Conservation (phyloP, 306 rosid genomes). For the Citrullus amarus region DNA sequence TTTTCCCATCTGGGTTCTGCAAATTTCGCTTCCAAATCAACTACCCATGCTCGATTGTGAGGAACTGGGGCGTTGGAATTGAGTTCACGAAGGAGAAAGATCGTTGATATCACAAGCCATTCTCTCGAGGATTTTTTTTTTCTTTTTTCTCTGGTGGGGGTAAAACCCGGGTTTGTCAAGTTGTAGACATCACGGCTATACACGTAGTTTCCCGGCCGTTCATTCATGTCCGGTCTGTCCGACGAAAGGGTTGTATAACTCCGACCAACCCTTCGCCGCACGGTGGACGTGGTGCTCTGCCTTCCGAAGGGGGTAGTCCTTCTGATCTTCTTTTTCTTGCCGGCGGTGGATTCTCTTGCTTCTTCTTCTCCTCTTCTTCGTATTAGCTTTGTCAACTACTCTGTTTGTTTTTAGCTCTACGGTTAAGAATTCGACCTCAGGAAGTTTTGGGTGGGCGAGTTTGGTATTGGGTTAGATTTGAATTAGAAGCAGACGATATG, state of each 20-base stretch:
- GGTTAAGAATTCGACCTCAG: constrained; percentile 8
- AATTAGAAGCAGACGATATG: constrained; percentile 19
- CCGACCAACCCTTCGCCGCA: constrained; percentile 94
- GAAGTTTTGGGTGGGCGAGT: not conserved
- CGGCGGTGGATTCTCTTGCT: constrained; percentile 53
- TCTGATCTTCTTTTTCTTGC: constrained; percentile 98
- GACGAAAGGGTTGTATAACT: constrained; percentile 64
- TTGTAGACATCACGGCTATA: constrained; percentile 99
- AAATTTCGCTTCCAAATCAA: not conserved
- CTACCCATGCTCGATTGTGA: not conserved
- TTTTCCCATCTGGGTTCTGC: not conserved
- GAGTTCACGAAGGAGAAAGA: not conserved
- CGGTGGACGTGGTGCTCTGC: constrained; percentile 99
- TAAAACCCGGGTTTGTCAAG: constrained; percentile 52
- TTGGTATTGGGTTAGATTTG: constrained; percentile 6
- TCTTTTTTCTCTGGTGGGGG: constrained; percentile 27
- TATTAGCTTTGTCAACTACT: not conserved
- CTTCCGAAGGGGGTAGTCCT: constrained; percentile 98
- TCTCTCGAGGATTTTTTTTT: not conserved
- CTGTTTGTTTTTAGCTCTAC: not conserved
- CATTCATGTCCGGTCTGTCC: constrained; percentile 65
- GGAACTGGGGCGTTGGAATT: constrained; percentile 1
- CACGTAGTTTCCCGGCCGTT: constrained; percentile 46
- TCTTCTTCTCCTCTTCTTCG: not conserved
- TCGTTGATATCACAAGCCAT: not conserved